A percentile compares a stretch with the other conserved stretches of the same genome.
Conservation (phyloP, 208 protist species). For the Angomonas deanei region DNA sequence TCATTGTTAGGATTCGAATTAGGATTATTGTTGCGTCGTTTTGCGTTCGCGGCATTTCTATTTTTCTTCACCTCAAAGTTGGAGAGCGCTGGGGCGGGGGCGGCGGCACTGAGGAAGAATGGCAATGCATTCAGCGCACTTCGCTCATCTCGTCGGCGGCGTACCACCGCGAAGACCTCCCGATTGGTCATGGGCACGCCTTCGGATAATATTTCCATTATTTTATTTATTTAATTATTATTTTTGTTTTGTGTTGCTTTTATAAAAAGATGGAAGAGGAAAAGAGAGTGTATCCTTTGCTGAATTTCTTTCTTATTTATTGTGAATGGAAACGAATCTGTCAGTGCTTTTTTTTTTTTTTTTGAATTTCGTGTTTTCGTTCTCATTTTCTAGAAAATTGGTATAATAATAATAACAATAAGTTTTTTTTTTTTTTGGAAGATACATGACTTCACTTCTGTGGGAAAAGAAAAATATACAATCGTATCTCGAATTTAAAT, state of each 20-base stretch:
- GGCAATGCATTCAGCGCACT: constrained; percentile 48
- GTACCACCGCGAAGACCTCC: constrained; percentile 75
- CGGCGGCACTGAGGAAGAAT: constrained; percentile 33
- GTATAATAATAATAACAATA: background rate
- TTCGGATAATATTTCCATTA: constrained; percentile 68
- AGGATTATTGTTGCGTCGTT: too few relatives aligned
- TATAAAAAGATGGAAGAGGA: background rate
- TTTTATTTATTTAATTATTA: too few relatives aligned
- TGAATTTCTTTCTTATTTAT: too few relatives aligned
- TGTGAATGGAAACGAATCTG: too few relatives aligned
- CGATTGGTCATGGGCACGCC: constrained; percentile 69
- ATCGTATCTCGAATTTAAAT: too few relatives aligned
- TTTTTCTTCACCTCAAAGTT: background rate
- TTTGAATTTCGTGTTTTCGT: background rate
- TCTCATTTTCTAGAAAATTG: background rate
- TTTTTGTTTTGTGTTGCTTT: background rate
- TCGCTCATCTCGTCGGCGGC: constrained; percentile 74
- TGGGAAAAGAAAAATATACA: too few relatives aligned
- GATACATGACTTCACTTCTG: too few relatives aligned
- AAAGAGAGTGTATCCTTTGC: too few relatives aligned
- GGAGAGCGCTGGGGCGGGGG: constrained; percentile 5
- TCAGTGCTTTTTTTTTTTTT: constrained; percentile 10
- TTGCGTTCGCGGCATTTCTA: too few relatives aligned
- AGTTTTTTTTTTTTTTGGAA: background rate
- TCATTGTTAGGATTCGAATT: too few relatives aligned